Percentiles rank a stretch among this genome's conserved stretches.
phyloP scores from a whole-genome alignment of 2,329 filamentous ascomycete genomes.

The Aplosporella prunicola region DNA sequence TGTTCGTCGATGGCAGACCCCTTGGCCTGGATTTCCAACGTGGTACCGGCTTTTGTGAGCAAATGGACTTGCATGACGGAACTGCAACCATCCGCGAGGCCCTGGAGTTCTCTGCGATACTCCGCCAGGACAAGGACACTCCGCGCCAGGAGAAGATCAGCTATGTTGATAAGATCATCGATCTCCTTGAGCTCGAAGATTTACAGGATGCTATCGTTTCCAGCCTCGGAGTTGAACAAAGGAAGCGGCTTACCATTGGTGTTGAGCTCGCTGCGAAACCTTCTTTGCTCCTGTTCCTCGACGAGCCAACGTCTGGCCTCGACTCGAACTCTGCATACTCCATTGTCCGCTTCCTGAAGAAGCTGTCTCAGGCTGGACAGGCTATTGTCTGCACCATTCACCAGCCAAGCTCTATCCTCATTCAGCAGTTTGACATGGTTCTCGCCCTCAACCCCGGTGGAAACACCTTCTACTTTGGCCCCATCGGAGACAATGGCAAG shows the following conservation, averaged over 20 bases:
- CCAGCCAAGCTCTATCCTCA: constrained; percentile 59
- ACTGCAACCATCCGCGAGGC: constrained; percentile 60
- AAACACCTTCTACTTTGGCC: constrained; percentile 65
- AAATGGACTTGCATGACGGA: constrained; percentile 61
- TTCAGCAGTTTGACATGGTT: constrained; percentile 66
- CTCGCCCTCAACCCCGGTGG: constrained; percentile 59
- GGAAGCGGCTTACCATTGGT: constrained; percentile 62
- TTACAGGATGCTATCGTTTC: constrained; percentile 58
- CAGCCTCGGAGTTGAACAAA: constrained; percentile 57
- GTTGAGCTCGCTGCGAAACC: constrained; percentile 64
- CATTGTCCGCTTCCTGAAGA: constrained; percentile 59
- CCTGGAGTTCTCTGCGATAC: constrained; percentile 57
- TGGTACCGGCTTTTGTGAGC: constrained; percentile 61
- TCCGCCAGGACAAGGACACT: constrained; percentile 49
- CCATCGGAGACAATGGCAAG: constrained; percentile 57
- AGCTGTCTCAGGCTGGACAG: constrained; percentile 56
- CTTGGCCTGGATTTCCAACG: constrained; percentile 57
- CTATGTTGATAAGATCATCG: constrained; percentile 58
- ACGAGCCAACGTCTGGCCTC: constrained; percentile 55
- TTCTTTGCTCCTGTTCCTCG: constrained; percentile 51
- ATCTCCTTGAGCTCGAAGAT: constrained; percentile 54
- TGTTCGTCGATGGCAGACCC: constrained; percentile 59
- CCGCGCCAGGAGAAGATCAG: constrained; percentile 53
- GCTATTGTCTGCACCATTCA: constrained; percentile 68
- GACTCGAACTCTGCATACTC: constrained; percentile 61